Conservation (phyloP, 1,284 basidiomycete species). For the Tilletia caries region DNA sequence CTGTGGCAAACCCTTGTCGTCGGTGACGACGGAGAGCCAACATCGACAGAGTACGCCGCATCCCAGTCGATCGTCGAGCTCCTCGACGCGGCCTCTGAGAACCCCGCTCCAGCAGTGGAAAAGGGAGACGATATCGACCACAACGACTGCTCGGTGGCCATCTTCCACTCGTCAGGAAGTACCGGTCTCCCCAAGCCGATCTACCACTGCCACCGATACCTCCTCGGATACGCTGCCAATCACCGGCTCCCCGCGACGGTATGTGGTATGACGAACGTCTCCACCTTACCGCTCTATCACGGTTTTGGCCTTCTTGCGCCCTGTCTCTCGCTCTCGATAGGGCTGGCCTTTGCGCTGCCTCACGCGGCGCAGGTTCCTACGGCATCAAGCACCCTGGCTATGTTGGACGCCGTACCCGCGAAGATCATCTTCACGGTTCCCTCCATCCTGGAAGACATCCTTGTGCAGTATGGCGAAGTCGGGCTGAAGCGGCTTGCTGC, state of each 20-base stretch:
- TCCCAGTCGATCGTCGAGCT: no score
- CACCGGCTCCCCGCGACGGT: neutral
- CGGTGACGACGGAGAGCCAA: no score
- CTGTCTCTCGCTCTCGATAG: slow-evolving; percentile 1
- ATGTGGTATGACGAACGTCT: neutral
- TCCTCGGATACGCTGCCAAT: neutral
- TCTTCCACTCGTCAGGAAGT: slow-evolving; percentile 7
- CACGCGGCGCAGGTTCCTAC: neutral
- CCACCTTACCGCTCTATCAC: neutral
- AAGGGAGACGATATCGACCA: slow-evolving; percentile 3
- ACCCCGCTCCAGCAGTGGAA: no score
- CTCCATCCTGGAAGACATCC: neutral
- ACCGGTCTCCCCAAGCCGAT: slow-evolving; percentile 13
- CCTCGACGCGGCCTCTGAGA: no score
- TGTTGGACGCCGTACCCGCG: neutral
- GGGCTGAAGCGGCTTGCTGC: neutral
- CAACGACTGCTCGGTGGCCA: neutral
- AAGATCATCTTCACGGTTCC: slow-evolving; percentile 9
- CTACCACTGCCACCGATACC: neutral
- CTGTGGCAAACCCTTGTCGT: neutral
- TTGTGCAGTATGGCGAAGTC: neutral
- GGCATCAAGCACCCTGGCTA: neutral
- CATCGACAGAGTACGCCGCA: no score
- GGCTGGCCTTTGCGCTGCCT: neutral
- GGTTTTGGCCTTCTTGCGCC: slow-evolving; percentile 5